Evolutionary conservation across 2,329 filamentous ascomycete genomes (phyloP).

Genomic region (Pseudogymnoascus sp.): DNA sequence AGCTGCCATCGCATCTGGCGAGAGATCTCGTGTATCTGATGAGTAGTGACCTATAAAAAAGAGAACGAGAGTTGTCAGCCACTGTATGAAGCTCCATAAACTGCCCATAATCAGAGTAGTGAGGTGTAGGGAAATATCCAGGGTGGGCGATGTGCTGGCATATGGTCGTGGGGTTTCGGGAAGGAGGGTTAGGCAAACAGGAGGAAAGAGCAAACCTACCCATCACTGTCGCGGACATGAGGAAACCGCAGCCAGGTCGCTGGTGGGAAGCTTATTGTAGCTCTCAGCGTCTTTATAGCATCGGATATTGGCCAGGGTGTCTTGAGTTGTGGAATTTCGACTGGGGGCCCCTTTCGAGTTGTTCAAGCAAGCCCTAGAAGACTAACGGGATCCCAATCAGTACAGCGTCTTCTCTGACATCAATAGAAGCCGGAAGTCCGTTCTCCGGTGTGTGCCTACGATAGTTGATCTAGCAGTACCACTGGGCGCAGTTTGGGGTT

Average conservation of each 20-base stretch:
- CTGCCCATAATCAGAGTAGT: background rate
- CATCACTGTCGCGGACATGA: constrained; percentile 8
- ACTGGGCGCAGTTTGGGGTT: background rate
- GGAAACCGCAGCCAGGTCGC: constrained; percentile 1
- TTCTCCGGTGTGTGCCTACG: background rate
- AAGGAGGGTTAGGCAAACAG: constrained; percentile 7
- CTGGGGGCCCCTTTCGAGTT: background rate
- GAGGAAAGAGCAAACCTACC: constrained; percentile 8
- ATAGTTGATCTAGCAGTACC: background rate
- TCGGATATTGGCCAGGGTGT: constrained; percentile 3
- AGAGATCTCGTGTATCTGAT: constrained; percentile 47
- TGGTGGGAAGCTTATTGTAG: background rate
- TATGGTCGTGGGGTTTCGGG: constrained; percentile 6
- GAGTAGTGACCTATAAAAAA: constrained; percentile 18
- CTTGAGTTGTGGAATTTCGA: background rate
- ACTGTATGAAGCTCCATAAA: background rate
- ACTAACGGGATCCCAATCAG: background rate
- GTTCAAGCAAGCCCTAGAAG: constrained; percentile 6
- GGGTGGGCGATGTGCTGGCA: background rate
- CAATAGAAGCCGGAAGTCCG: background rate
- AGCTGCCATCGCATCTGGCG: constrained; percentile 69
- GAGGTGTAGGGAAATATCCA: background rate
- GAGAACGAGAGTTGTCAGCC: constrained; percentile 1
- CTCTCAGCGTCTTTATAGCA: constrained; percentile 1
- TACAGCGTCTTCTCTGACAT: background rate